phyloP scores from a whole-genome alignment of 2,329 filamentous ascomycete genomes.

The Alternaria conjuncta region DNA sequence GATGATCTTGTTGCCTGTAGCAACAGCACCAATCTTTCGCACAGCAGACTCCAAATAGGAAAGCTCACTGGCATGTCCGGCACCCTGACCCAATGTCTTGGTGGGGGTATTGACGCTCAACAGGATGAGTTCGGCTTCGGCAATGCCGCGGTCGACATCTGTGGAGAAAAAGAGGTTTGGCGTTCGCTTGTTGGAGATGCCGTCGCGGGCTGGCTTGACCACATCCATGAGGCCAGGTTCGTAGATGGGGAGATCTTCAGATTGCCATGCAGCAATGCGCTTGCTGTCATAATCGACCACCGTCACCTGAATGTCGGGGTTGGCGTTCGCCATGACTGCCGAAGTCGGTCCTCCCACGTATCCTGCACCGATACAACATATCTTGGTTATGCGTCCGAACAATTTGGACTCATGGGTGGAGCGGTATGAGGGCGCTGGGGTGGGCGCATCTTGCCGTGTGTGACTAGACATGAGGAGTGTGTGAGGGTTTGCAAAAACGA shows the following conservation, averaged over 20 bases:
- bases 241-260: constrained; percentile 74
- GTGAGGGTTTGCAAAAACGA: background rate
- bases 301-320: constrained; percentile 72
- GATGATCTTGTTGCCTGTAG: constrained; percentile 72
- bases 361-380: constrained; percentile 3
- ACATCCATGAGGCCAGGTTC: constrained; percentile 75
- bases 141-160: constrained; percentile 66
- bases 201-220: constrained; percentile 66
- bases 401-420: background rate
- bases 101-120: constrained; percentile 82
- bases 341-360: constrained; percentile 71
- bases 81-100: constrained; percentile 72
- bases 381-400: background rate
- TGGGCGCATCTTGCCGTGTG: background rate
- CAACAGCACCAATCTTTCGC: constrained; percentile 69
- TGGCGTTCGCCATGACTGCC: constrained; percentile 75
- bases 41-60: constrained; percentile 74
- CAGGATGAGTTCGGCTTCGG: constrained; percentile 74
- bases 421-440: background rate
- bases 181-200: constrained; percentile 47
- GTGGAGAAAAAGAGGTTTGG: constrained; percentile 78
- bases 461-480: background rate
- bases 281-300: constrained; percentile 74
- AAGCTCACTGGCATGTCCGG: constrained; percentile 75
- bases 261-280: constrained; percentile 76